Percentiles rank a stretch among this genome's conserved stretches.
phyloP scores from a whole-genome alignment of 768 basidiomycete genomes.

The Boletus edulis region DNA sequence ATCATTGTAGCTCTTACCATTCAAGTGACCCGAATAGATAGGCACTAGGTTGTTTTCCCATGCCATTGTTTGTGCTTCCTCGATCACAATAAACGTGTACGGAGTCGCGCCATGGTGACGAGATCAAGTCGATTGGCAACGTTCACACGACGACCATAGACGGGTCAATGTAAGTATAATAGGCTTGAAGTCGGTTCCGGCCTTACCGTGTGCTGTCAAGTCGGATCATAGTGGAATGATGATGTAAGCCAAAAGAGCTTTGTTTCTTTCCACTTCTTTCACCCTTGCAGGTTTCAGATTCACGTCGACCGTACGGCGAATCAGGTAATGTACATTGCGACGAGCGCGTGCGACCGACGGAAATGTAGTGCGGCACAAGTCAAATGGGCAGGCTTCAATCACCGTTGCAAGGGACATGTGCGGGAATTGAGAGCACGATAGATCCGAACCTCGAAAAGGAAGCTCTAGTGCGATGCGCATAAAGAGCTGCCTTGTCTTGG shows the following conservation, averaged over 20 bases:
- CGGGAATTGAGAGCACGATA: conserved; percentile 6
- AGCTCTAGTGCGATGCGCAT: background rate
- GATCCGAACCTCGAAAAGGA: background rate
- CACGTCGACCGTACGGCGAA: background rate
- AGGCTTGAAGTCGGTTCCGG: too few relatives aligned
- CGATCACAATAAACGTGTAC: too few relatives aligned
- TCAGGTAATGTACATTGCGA: background rate
- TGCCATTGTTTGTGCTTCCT: background rate
- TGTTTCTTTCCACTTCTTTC: too few relatives aligned
- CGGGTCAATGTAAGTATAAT: too few relatives aligned
- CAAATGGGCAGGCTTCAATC: background rate
- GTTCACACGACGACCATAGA: too few relatives aligned
- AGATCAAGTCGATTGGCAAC: background rate
- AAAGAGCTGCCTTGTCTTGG: conserved; percentile 5
- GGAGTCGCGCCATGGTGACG: background rate
- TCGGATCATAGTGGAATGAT: too few relatives aligned
- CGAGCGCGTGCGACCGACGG: background rate
- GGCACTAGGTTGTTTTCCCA: background rate
- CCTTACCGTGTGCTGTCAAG: too few relatives aligned
- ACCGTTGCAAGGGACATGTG: conserved; percentile 1
- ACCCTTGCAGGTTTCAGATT: too few relatives aligned
- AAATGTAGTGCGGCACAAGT: too few relatives aligned
- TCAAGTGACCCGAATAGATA: too few relatives aligned
- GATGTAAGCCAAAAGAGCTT: too few relatives aligned
- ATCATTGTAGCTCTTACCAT: too few relatives aligned